These are phyloP conservation scores for Bryoerythrophyllum caledonicum DNA, from an alignment of 225 moss, liverwort and hornwort genomes.

Conservation along the genomic window DNA sequence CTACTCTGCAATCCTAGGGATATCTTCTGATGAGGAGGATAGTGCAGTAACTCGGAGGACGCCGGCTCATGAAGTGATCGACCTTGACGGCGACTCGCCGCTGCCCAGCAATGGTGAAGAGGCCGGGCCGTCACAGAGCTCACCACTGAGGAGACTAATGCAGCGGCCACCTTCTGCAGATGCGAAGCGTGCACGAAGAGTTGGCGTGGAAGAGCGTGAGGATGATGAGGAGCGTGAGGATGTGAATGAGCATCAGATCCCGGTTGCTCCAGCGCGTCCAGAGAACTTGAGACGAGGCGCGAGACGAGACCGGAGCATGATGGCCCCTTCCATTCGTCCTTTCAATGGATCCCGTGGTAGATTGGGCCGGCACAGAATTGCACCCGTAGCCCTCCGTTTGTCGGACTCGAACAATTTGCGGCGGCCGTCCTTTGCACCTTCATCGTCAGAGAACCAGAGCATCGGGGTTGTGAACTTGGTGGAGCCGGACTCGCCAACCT, in stretches of 20 bases:
- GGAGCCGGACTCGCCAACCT: slow-evolving; percentile 31
- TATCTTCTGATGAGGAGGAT: slow-evolving; percentile 43
- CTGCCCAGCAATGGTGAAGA: slow-evolving; percentile 22
- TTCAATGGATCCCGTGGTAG: slow-evolving; percentile 30
- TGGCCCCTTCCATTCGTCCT: slow-evolving; percentile 22
- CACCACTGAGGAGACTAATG: slow-evolving; percentile 33
- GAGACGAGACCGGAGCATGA: slow-evolving; percentile 41
- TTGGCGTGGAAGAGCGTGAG: slow-evolving; percentile 26
- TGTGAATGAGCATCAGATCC: slow-evolving; percentile 15
- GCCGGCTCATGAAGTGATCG: slow-evolving; percentile 38
- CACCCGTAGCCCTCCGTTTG: slow-evolving; percentile 25
- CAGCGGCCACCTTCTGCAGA: slow-evolving; percentile 44
- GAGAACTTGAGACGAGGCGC: slow-evolving; percentile 47
- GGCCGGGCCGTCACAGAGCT: slow-evolving; percentile 44
- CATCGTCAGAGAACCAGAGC: slow-evolving; percentile 30
- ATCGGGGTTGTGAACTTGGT: slow-evolving; percentile 44
- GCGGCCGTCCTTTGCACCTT: slow-evolving; percentile 30
- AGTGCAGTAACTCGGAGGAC: slow-evolving; percentile 26
- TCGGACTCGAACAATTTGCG: slow-evolving; percentile 30
- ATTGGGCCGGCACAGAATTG: slow-evolving; percentile 37
- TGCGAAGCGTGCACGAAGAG: slow-evolving; percentile 50
- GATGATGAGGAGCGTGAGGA: slow-evolving; percentile 17
- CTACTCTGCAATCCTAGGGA: slow-evolving; percentile 17
- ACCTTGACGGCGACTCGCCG: slow-evolving; percentile 47
- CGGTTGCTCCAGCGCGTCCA: slow-evolving; percentile 11